Conservation (phyloP, 1,284 basidiomycete genomes). For the Melanopsichium pennsylvanicum region DNA sequence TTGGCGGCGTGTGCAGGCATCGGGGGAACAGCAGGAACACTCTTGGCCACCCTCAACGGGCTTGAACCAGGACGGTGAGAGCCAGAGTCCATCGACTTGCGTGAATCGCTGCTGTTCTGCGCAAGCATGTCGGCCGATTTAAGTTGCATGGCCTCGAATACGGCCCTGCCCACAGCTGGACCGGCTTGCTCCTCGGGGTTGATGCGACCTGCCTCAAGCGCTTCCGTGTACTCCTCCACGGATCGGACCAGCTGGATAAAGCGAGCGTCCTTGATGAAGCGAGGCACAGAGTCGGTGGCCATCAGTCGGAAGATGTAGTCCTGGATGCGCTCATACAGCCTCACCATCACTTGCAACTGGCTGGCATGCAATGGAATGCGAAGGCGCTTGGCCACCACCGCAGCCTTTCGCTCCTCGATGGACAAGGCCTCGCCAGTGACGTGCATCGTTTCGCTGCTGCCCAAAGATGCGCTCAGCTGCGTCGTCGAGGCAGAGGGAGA, state of each 20-base stretch:
- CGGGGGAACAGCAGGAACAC: slow-evolving; percentile 8
- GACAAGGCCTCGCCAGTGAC: slow-evolving; percentile 13
- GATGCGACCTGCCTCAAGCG: slow-evolving; percentile 54
- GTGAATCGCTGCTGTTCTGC: slow-evolving; percentile 27
- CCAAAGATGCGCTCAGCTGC: slow-evolving; percentile 13
- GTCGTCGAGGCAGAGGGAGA: slow-evolving; percentile 31
- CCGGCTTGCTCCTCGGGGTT: slow-evolving; percentile 51
- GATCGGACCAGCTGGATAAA: slow-evolving; percentile 58
- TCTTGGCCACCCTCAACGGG: slow-evolving; percentile 4
- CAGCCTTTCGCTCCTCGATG: slow-evolving; percentile 72
- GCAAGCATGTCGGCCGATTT: slow-evolving; percentile 34
- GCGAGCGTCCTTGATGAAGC: slow-evolving; percentile 59
- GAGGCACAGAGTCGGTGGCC: slow-evolving; percentile 94
- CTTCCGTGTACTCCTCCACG: slow-evolving; percentile 62
- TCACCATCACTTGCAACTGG: slow-evolving; percentile 91
- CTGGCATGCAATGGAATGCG: slow-evolving; percentile 66
- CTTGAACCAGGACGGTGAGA: slow-evolving; percentile 3
- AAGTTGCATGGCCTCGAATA: slow-evolving; percentile 58
- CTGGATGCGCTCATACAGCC: slow-evolving; percentile 94
- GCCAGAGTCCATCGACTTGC: slow-evolving; percentile 30
- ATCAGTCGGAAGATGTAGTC: slow-evolving; percentile 94
- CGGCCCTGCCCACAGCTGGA: slow-evolving; percentile 48
- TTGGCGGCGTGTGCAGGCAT: slow-evolving; percentile 2
- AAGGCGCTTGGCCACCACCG: slow-evolving; percentile 39
- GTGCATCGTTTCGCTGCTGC: slow-evolving; percentile 12